Evolutionary conservation across 768 basidiomycete genomes (phyloP).

Genomic region (Calocera cornea): DNA sequence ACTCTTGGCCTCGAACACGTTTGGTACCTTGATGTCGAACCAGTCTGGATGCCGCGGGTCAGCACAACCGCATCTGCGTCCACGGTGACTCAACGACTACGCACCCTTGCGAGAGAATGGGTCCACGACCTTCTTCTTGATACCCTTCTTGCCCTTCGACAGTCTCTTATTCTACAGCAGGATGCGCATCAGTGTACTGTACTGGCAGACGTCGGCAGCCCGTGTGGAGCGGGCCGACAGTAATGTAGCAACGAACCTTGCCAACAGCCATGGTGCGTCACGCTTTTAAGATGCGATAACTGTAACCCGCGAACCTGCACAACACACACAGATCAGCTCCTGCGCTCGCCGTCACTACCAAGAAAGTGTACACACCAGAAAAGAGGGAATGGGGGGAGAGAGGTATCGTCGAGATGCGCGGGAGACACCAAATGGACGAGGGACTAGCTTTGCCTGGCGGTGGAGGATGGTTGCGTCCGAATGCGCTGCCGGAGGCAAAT

Average conservation of each 20-base stretch:
- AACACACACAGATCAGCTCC: background rate
- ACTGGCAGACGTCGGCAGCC: background rate
- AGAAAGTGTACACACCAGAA: background rate
- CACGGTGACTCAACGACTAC: slow-evolving; percentile 16
- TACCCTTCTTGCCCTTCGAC: slow-evolving; percentile 95
- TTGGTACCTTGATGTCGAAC: slow-evolving; percentile 98
- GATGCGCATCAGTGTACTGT: background rate
- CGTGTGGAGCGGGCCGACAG: background rate
- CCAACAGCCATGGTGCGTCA: slow-evolving; percentile 64
- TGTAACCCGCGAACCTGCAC: slow-evolving; percentile 1
- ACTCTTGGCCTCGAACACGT: slow-evolving; percentile 91
- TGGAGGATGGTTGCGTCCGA: background rate
- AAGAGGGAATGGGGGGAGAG: background rate
- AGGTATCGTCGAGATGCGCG: background rate
- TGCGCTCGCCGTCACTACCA: background rate
- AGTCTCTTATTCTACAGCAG: slow-evolving; percentile 79
- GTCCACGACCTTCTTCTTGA: slow-evolving; percentile 99
- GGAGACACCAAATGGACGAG: background rate
- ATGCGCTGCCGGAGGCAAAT: background rate
- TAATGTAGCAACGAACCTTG: slow-evolving; percentile 42
- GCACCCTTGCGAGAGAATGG: slow-evolving; percentile 98
- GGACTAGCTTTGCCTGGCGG: background rate
- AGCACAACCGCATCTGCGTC: background rate
- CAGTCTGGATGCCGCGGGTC: slow-evolving; percentile 52
- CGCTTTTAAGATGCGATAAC: background rate